Evolutionary conservation across 495 filamentous ascomycete genomes (phyloP).

Genomic region (Xylaria venustula): DNA sequence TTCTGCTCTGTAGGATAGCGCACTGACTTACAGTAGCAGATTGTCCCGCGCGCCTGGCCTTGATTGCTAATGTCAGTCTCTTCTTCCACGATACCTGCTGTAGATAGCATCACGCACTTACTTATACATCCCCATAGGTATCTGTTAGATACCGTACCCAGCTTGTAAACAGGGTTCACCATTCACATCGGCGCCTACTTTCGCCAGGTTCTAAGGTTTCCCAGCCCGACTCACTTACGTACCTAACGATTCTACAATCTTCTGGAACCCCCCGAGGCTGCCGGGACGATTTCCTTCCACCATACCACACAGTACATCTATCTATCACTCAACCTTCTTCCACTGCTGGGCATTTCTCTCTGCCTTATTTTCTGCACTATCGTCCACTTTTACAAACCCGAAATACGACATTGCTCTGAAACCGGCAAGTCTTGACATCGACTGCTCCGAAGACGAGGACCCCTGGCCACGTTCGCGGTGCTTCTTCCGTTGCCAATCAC

Average conservation of each 20-base stretch:
- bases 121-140: not conserved
- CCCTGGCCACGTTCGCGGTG: no score
- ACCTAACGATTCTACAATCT: not conserved
- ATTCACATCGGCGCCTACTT: not conserved
- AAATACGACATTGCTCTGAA: no score
- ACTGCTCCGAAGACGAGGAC: no score
- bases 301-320: slow-evolving; percentile 10
- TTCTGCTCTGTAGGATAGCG: no score
- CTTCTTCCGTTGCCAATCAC: no score
- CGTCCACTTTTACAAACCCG: no score
- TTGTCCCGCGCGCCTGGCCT: slow-evolving; percentile 9
- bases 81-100: not conserved
- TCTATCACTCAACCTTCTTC: not conserved
- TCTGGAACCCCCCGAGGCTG: slow-evolving; percentile 11
- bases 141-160: not conserved
- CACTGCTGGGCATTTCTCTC: not conserved
- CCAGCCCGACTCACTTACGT: not conserved
- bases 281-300: slow-evolving; percentile 8
- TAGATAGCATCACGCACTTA: not conserved
- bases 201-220: not conserved
- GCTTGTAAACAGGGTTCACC: not conserved
- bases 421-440: no score
- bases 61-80: slow-evolving; percentile 10
- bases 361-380: not conserved
- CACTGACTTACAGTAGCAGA: no score